Evolutionary conservation across 192 early-diverging fungal species (phyloP).

Genomic region (Backusella sp.): DNA sequence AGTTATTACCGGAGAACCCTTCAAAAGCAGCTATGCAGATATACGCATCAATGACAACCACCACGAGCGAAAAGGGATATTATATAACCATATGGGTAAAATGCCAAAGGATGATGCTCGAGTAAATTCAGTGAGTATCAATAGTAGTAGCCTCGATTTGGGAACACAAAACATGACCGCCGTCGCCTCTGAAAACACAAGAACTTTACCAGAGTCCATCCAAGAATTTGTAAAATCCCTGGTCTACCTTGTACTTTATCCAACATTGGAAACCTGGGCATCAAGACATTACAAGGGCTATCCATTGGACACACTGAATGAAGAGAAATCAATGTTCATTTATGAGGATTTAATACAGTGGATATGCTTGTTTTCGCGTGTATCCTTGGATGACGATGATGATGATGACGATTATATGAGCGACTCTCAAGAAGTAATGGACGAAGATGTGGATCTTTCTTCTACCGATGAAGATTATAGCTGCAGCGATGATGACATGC

Average conservation of each 20-base stretch:
- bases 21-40: background rate
- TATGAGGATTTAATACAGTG: conserved; percentile 11
- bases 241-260: conserved; percentile 16
- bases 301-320: background rate
- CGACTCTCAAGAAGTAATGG: background rate
- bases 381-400: conserved; percentile 3
- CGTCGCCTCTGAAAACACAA: background rate
- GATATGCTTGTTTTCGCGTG: background rate
- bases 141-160: background rate
- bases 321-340: background rate
- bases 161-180: background rate
- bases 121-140: background rate
- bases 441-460: background rate
- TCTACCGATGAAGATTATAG: background rate
- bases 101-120: background rate
- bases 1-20: background rate
- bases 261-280: conserved; percentile 13
- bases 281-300: background rate
- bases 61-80: background rate
- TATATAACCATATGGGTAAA: background rate
- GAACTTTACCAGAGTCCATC: conserved; percentile 15
- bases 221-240: conserved; percentile 12
- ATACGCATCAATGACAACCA: background rate
- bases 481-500: background rate
- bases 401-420: conserved; percentile 6